phyloP scores from a whole-genome alignment of 2,329 filamentous ascomycete genomes.

The Hymenoscyphus infarciens region DNA sequence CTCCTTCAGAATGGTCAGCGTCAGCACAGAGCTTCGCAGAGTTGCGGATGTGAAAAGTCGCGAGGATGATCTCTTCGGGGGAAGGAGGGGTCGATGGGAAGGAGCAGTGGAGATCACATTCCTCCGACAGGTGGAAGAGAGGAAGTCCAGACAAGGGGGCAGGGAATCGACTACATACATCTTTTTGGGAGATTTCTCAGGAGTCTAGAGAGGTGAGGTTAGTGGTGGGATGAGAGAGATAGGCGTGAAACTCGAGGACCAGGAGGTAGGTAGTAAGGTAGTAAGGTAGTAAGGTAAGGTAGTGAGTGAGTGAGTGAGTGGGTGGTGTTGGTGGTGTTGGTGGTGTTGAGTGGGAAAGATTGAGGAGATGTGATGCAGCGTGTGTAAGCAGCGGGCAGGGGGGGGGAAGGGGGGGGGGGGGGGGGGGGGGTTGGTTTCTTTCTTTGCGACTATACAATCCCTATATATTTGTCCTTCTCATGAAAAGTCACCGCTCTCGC shows the following conservation, averaged over 20 bases:
- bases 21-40: background rate
- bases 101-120: background rate
- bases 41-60: background rate
- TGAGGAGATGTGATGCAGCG: background rate
- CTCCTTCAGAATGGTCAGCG: background rate
- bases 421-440: background rate
- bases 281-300: too few species aligned
- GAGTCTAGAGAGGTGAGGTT: background rate
- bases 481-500: too few species aligned
- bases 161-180: background rate
- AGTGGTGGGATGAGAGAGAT: background rate
- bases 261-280: background rate
- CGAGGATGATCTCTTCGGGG: background rate
- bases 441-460: too few species aligned
- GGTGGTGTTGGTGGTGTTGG: too few species aligned
- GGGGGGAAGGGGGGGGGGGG: background rate
- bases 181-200: background rate
- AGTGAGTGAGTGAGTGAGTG: too few species aligned
- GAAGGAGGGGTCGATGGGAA: background rate
- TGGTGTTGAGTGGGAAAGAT: background rate
- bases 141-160: background rate
- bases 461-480: too few species aligned
- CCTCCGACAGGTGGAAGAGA: background rate
- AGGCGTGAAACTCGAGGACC: background rate
- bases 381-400: conserved; percentile 1